Base-by-base conservation (phyloP, 768 basidiomycete genomes). In the Lactifluus hygrophoroides region DNA sequence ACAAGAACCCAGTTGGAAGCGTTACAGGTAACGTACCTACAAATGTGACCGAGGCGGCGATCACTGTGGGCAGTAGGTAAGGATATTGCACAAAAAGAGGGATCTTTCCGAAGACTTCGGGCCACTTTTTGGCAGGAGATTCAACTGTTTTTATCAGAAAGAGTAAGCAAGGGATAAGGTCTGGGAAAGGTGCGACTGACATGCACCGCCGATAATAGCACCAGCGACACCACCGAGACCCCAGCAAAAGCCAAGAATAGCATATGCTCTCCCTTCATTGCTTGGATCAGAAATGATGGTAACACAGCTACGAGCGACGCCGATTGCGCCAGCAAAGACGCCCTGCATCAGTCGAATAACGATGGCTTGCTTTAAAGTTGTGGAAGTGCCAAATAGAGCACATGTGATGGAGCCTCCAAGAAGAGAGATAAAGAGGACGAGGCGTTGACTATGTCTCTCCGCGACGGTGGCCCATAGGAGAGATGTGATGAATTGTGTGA, bases 391-490 rank as follows among this genome's bases (percentile, higher is more conserved):
- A 67, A 94, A 92, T 37, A 84, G 69, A 27, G 82, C 74, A 67
- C 90, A 88, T 11, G 88, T 89, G 43, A 88, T 64, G 0, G 91
- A 87, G 66, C 88, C 89, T 23, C 94, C 95, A 37, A 95, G 71
- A 47, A 99, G 75, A 48, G 93, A 92, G 25, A 90, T 77, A 49
- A 86, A 83, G 34, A 99, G 76, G 7, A 99, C 95, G 8, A 81
- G 77, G 16, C 95, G 84, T 40, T 84, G 80, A 42, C 94, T 93
- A 69, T 97, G 91, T 72, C 83, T 88, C 57, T 94, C 89, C 23
- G 95, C 95, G 21, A 94, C 83, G n/a, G 93, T 93, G 54, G 92
- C 89, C 95, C 96, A 99, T 55, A 97, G 77, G 32, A 99, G 74
- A 28, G 92, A 94, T 0, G 95, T 98, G 30, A 95, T 73, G 72